Conservation (phyloP, 75 land plant species). For the Selaginella tamariscina region DNA sequence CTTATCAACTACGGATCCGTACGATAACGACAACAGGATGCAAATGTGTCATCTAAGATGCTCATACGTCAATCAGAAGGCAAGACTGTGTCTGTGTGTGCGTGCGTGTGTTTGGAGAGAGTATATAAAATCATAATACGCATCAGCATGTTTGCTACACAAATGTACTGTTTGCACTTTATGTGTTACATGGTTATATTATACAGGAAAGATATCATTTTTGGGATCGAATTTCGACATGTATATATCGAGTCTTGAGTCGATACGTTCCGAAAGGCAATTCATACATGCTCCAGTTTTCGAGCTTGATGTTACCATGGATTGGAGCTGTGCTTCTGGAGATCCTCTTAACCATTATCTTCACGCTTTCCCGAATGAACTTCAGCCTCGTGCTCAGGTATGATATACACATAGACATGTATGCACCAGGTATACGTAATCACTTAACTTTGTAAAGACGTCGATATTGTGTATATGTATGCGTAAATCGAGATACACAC, state of each 20-base stretch:
- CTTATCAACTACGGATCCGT: constrained; percentile 83
- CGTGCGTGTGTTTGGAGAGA: too few species aligned
- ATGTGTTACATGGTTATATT: too few species aligned
- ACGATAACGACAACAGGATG: constrained; percentile 73
- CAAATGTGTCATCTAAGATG: constrained; percentile 52
- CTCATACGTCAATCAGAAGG: constrained; percentile 84
- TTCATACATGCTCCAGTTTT: constrained; percentile 63
- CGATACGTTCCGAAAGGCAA: neutral
- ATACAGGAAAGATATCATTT: neutral
- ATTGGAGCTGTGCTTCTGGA: constrained; percentile 95
- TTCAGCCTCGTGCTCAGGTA: constrained; percentile 49
- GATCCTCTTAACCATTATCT: constrained; percentile 86
- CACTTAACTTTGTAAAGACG: too few species aligned
- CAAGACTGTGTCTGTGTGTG: too few species aligned
- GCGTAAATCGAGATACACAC: too few species aligned
- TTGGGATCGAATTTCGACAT: neutral
- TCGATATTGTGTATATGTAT: too few species aligned
- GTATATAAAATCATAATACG: too few species aligned
- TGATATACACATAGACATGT: constrained; percentile 83
- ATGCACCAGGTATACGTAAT: too few species aligned
- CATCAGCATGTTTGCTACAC: too few species aligned
- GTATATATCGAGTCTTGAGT: neutral
- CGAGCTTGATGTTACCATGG: constrained; percentile 70
- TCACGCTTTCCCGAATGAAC: constrained; percentile 76
- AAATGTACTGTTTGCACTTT: too few species aligned